Conservation (phyloP, 169 alveolate species). For the Perkinsus olseni region DNA sequence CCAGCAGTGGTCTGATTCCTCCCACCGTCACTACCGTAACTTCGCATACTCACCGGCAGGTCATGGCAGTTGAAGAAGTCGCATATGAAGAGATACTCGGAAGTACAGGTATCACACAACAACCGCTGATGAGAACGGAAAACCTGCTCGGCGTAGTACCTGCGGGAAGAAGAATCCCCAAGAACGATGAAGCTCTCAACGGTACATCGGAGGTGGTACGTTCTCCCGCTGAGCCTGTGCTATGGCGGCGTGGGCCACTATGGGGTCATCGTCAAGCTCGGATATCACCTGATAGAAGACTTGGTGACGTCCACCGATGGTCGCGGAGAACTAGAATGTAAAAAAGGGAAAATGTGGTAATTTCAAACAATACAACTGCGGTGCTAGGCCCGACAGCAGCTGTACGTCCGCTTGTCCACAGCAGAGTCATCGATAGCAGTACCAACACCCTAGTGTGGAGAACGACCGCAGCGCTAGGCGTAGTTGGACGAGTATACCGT, state of each 20-base stretch:
- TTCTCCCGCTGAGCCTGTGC: not conserved
- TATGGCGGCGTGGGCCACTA: constrained; percentile 1
- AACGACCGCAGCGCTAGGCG: too few species aligned
- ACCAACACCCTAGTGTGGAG: too few species aligned
- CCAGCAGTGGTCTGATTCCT: not conserved
- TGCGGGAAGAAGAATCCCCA: not conserved
- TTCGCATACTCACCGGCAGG: constrained; percentile 15
- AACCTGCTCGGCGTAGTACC: not conserved
- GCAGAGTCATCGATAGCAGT: too few species aligned
- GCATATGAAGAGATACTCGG: constrained; percentile 27
- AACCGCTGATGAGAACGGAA: constrained; percentile 28
- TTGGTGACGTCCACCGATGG: not conserved
- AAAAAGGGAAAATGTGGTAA: too few species aligned
- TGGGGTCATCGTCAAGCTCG: constrained; percentile 6
- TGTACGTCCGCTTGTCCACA: too few species aligned
- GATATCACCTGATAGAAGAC: not conserved
- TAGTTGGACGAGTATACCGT: too few species aligned
- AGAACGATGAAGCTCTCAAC: too few species aligned
- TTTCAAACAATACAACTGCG: too few species aligned
- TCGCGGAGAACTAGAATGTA: too few species aligned
- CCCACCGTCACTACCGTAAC: too few species aligned
- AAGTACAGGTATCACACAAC: constrained; percentile 28
- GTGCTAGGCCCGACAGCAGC: too few species aligned
- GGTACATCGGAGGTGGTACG: not conserved
- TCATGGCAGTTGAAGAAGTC: constrained; percentile 19